Percentiles rank a stretch among this genome's conserved stretches.
Evolutionary conservation across 1,284 basidiomycete species (phyloP).

Genomic region (Taiwanofungus camphoratus): DNA sequence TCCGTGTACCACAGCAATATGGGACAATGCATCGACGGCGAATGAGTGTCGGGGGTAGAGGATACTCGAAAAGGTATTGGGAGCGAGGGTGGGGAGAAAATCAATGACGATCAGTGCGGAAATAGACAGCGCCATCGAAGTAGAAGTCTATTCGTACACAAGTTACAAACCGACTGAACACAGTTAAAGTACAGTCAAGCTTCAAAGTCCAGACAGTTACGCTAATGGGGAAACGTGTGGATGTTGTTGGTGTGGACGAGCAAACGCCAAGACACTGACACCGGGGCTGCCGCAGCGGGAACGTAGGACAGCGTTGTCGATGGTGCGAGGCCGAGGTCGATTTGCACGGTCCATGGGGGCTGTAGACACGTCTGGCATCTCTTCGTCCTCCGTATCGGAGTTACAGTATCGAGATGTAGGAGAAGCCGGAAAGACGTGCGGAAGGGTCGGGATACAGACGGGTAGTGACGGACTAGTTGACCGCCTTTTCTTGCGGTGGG

Average conservation of each 20-base stretch:
- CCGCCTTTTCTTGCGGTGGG: conserved; percentile 30
- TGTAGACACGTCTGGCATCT: conserved; percentile 20
- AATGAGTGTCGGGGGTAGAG: too few relatives aligned
- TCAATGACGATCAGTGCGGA: background rate
- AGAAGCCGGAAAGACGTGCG: conserved; percentile 28
- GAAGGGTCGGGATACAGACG: conserved; percentile 55
- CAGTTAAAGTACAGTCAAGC: conserved; percentile 1
- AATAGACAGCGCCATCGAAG: background rate
- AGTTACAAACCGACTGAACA: background rate
- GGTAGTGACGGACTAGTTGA: conserved; percentile 39
- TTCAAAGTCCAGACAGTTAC: conserved; percentile 5
- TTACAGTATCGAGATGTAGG: conserved; percentile 14
- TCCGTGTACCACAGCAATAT: too few relatives aligned
- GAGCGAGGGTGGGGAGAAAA: too few relatives aligned
- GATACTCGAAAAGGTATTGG: too few relatives aligned
- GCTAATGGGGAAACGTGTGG: conserved; percentile 1
- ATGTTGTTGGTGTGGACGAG: background rate
- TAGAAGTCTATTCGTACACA: conserved; percentile 1
- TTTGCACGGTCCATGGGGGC: conserved; percentile 2
- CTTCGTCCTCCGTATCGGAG: conserved; percentile 29
- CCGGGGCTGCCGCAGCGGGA: background rate
- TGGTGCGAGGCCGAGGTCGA: background rate
- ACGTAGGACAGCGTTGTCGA: background rate
- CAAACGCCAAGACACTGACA: conserved; percentile 2
- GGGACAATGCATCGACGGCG: too few relatives aligned